These are phyloP conservation scores for Jamesozyma hellenica DNA, from an alignment of 805 yeast genomes.

Conservation along the genomic window DNA sequence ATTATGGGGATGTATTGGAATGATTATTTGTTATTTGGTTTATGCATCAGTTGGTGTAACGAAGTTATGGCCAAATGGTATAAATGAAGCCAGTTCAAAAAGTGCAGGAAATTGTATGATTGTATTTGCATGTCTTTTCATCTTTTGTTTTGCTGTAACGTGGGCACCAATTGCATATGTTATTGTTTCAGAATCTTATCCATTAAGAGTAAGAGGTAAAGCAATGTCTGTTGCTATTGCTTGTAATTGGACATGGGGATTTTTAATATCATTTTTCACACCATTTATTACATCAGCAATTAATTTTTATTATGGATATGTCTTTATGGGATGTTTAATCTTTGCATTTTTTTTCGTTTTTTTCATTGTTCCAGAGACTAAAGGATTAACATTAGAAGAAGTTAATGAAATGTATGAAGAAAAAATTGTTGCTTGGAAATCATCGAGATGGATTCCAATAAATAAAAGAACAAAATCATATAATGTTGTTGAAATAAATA, in stretches of 20 bases:
- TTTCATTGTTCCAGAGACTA: constrained; percentile 69
- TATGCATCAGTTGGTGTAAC: constrained; percentile 59
- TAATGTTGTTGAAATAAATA: constrained; percentile 22
- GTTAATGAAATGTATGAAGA: constrained; percentile 54
- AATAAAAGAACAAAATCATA: constrained; percentile 27
- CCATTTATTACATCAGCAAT: constrained; percentile 61
- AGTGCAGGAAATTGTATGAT: too few relatives aligned
- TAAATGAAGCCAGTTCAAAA: constrained; percentile 26
- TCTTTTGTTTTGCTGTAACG: constrained; percentile 65
- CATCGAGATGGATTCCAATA: constrained; percentile 45
- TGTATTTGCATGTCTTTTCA: constrained; percentile 60
- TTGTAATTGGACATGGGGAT: constrained; percentile 60
- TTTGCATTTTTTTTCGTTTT: constrained; percentile 55
- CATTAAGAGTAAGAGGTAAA: constrained; percentile 58
- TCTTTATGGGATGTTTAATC: constrained; percentile 49
- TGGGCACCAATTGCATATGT: constrained; percentile 71
- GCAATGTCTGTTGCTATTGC: constrained; percentile 54
- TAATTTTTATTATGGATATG: constrained; percentile 65
- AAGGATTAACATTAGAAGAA: constrained; percentile 74
- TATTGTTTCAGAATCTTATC: constrained; percentile 61
- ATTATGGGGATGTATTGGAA: constrained; percentile 41
- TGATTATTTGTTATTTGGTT: constrained; percentile 38
- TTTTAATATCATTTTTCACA: constrained; percentile 60
- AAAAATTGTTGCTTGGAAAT: constrained; percentile 37
- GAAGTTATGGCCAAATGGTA: constrained; percentile 33